A percentile compares a stretch with the other conserved stretches of the same genome.
Conservation (phyloP, 2,329 filamentous ascomycete species). For the Aurifilum marmelostoma region DNA sequence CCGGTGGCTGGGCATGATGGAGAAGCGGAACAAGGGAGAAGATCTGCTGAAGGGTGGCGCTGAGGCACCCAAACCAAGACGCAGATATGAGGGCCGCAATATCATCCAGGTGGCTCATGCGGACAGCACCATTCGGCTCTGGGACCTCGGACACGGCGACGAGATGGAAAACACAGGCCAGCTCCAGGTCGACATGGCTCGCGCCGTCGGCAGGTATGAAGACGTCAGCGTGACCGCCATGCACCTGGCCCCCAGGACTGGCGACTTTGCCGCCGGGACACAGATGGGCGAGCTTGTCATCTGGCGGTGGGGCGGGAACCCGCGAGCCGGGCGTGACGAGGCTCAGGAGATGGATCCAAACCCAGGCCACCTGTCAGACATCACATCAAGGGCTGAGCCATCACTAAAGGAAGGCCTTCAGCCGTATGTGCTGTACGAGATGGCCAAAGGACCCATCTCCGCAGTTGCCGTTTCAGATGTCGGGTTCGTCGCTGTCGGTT, state of each 20-base stretch:
- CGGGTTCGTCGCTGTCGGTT: conserved; percentile 87
- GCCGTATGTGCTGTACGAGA: conserved; percentile 79
- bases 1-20: conserved; percentile 89
- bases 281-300: conserved; percentile 82
- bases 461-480: conserved; percentile 86
- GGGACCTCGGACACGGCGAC: conserved; percentile 90
- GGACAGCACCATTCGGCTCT: conserved; percentile 88
- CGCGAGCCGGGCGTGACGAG: conserved; percentile 67
- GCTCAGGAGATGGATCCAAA: conserved; percentile 56
- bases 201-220: conserved; percentile 78
- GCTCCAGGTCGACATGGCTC: conserved; percentile 84
- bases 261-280: conserved; percentile 83
- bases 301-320: conserved; percentile 87
- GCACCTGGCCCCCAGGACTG: conserved; percentile 78
- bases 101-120: conserved; percentile 86
- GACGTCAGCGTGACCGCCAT: conserved; percentile 78
- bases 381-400: conserved; percentile 72
- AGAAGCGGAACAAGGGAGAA: conserved; percentile 78
- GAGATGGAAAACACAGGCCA: conserved; percentile 85
- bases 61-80: conserved; percentile 68
- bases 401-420: conserved; percentile 68
- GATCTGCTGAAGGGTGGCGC: conserved; percentile 78
- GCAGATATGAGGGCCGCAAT: conserved; percentile 80
- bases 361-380: conserved; percentile 73
- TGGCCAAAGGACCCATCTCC: conserved; percentile 80